Conservation (phyloP, 2,329 filamentous ascomycete genomes). For the Diplocarpon mali region DNA sequence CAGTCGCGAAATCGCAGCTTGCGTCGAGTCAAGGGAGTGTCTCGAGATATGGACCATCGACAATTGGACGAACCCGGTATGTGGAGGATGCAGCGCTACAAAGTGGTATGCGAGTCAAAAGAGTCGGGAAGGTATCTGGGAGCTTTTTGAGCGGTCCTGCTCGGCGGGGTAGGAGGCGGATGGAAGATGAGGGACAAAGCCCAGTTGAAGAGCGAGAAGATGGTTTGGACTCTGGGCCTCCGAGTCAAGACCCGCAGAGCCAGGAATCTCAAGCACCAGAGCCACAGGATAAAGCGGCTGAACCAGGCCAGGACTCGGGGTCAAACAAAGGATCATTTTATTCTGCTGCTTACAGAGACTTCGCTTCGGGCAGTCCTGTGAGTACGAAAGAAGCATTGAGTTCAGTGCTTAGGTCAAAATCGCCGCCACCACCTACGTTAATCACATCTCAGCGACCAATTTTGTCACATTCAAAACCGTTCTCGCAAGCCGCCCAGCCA, state of each 20-base stretch:
- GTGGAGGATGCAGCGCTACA: constrained; percentile 57
- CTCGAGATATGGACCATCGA: constrained; percentile 39
- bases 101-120: constrained; percentile 67
- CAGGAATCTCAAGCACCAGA: constrained; percentile 13
- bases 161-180: constrained; percentile 57
- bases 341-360: constrained; percentile 20
- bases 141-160: constrained; percentile 73
- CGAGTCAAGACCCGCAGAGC: constrained; percentile 24
- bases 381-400: constrained; percentile 30
- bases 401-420: constrained; percentile 22
- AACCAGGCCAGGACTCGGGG: constrained; percentile 18
- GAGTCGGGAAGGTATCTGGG: constrained; percentile 63
- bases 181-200: constrained; percentile 36
- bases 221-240: constrained; percentile 23
- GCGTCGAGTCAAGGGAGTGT: constrained; percentile 40
- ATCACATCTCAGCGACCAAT: constrained; percentile 23
- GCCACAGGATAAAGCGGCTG: constrained; percentile 10
- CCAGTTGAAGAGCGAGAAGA: constrained; percentile 27
- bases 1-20: constrained; percentile 36
- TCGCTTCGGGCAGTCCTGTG: constrained; percentile 46
- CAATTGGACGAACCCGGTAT: constrained; percentile 38
- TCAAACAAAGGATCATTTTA: constrained; percentile 28
- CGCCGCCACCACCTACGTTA: constrained; percentile 22
- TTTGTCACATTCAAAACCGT: constrained; percentile 32
- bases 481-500: constrained; percentile 34